These are phyloP conservation scores for Myxozyma vanderwaltii DNA, from an alignment of 805 yeast species.

Conservation along the genomic window DNA sequence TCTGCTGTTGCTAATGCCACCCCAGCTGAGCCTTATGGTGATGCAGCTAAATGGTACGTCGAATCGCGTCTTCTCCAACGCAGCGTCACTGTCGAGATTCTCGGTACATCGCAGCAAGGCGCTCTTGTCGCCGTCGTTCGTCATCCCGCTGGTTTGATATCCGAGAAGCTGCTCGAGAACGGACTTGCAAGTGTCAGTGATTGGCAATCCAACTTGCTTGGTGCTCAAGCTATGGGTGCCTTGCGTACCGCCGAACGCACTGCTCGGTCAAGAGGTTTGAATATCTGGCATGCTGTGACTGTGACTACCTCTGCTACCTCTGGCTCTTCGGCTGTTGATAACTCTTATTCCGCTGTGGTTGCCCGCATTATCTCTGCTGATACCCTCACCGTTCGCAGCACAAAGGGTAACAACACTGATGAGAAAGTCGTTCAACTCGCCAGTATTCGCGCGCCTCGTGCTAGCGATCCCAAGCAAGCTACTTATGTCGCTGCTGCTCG, in stretches of 20 bases:
- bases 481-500: slow-evolving; percentile 65
- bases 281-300: slow-evolving; percentile 55
- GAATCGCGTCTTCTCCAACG: slow-evolving; percentile 65
- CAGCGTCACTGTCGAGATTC: slow-evolving; percentile 55
- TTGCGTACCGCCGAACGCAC: slow-evolving; percentile 66
- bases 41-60: slow-evolving; percentile 64
- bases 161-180: slow-evolving; percentile 62
- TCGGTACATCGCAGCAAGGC: slow-evolving; percentile 58
- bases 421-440: slow-evolving; percentile 73
- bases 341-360: slow-evolving; percentile 56
- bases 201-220: slow-evolving; percentile 74
- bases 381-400: slow-evolving; percentile 55
- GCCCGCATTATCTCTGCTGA: slow-evolving; percentile 68
- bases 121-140: slow-evolving; percentile 58
- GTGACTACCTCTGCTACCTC: slow-evolving; percentile 36
- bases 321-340: slow-evolving; percentile 45
- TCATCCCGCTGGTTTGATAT: slow-evolving; percentile 79
- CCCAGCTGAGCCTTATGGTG: slow-evolving; percentile 59
- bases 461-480: slow-evolving; percentile 57
- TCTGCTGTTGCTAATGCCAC: slow-evolving; percentile 43
- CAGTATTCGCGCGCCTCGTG: slow-evolving; percentile 74
- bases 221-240: slow-evolving; percentile 61
- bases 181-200: slow-evolving; percentile 79
- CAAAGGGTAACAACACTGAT: slow-evolving; percentile 45
- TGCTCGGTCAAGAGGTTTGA: slow-evolving; percentile 59